A percentile compares a stretch with the other conserved stretches of the same genome.
Conservation (phyloP, 1,284 basidiomycete species). For the Cryptococcus deneoformans region DNA sequence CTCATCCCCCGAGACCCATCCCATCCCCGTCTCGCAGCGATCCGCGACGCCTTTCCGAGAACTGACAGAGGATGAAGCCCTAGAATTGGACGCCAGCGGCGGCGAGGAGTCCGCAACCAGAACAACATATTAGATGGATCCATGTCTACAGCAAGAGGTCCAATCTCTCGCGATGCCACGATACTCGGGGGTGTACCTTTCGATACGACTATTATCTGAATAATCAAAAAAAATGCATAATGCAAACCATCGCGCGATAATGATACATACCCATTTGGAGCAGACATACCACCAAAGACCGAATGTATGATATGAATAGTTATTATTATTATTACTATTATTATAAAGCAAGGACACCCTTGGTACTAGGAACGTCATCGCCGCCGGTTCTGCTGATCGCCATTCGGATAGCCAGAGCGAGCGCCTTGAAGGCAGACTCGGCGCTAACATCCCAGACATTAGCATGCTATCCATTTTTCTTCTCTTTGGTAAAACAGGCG, state of each 20-base stretch:
- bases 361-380: slow-evolving; percentile 93
- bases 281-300: neutral
- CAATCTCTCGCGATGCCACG: too few species aligned
- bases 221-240: neutral
- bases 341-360: slow-evolving; percentile 70
- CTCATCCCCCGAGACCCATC: slow-evolving; percentile 6
- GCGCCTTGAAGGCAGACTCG: slow-evolving; percentile 96
- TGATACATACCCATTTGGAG: neutral
- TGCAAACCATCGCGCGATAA: neutral
- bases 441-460: slow-evolving; percentile 57
- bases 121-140: too few species aligned
- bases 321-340: neutral
- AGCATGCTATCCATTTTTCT: neutral
- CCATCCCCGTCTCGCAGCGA: slow-evolving; percentile 14
- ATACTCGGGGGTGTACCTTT: too few species aligned
- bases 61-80: slow-evolving; percentile 37
- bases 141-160: too few species aligned
- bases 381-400: slow-evolving; percentile 88
- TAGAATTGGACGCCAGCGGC: slow-evolving; percentile 22
- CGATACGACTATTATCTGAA: too few species aligned
- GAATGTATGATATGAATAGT: neutral
- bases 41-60: slow-evolving; percentile 42
- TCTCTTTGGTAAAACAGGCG: neutral
- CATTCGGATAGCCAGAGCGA: slow-evolving; percentile 91
- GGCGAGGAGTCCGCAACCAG: neutral